Percentiles rank a stretch among this genome's conserved stretches.
Conservation (phyloP, 1,284 basidiomycete species). For the Lentinula novae-zelandiae region DNA sequence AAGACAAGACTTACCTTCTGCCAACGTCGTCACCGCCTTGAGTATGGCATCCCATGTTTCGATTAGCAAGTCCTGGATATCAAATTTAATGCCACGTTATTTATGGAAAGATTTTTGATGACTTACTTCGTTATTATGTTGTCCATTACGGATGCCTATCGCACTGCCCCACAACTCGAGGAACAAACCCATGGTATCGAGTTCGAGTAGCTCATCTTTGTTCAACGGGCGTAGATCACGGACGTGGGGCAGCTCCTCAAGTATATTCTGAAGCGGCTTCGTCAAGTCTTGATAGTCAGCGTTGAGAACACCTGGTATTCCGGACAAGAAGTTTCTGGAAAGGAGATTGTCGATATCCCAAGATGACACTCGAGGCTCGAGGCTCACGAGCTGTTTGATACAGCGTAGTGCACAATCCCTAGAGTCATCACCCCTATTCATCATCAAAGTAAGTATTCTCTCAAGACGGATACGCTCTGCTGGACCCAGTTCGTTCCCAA, state of each 20-base stretch:
- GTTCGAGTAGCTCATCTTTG: conserved; percentile 49
- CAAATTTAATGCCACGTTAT: conserved; percentile 8
- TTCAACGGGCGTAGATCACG: conserved; percentile 52
- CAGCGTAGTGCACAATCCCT: conserved; percentile 52
- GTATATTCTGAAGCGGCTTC: conserved; percentile 41
- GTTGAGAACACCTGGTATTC: conserved; percentile 56
- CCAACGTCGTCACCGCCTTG: conserved; percentile 6
- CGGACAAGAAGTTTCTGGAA: conserved; percentile 51
- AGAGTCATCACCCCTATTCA: conserved; percentile 44
- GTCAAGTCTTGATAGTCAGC: conserved; percentile 50
- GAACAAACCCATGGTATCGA: conserved; percentile 51
- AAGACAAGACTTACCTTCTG: conserved; percentile 4
- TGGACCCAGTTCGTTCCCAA: conserved; percentile 39
- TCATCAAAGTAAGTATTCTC: conserved; percentile 50
- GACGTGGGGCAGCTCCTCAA: conserved; percentile 47
- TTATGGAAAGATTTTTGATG: conserved; percentile 21
- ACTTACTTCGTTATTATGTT: conserved; percentile 4
- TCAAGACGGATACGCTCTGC: conserved; percentile 38
- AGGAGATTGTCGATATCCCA: conserved; percentile 52
- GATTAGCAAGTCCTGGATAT: conserved; percentile 3
- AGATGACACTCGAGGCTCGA: conserved; percentile 23
- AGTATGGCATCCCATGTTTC: conserved; percentile 12
- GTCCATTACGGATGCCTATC: conserved; percentile 39
- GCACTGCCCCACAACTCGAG: conserved; percentile 53
- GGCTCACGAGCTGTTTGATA: conserved; percentile 44